Percentiles rank a stretch among this genome's conserved stretches.
Evolutionary conservation across 2,329 filamentous ascomycete species (phyloP).

Genomic region (Ascochyta koolunga): DNA sequence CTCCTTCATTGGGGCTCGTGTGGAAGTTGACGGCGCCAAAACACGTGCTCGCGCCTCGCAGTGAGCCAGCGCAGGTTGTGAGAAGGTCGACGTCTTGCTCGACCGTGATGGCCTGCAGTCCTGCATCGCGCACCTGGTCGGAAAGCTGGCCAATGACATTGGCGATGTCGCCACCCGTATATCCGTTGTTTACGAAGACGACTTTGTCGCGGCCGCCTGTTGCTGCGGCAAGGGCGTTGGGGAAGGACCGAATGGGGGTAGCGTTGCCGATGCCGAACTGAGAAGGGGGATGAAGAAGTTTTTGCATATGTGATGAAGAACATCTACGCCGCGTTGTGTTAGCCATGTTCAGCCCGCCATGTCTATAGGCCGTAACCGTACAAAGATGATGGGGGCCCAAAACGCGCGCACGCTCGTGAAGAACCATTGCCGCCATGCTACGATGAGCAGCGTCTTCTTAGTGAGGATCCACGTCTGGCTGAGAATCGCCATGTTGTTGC

Average conservation of each 20-base stretch:
- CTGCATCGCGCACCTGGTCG: slow-evolving; percentile 61
- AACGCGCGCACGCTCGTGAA: slow-evolving; percentile 63
- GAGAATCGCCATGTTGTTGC: slow-evolving; percentile 46
- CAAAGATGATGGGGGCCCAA: slow-evolving; percentile 61
- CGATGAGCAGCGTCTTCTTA: slow-evolving; percentile 63
- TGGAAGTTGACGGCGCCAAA: slow-evolving; percentile 77
- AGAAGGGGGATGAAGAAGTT: slow-evolving; percentile 84
- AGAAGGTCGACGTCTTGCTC: slow-evolving; percentile 64
- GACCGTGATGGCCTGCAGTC: slow-evolving; percentile 63
- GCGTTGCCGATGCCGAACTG: slow-evolving; percentile 73
- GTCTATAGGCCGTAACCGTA: slow-evolving; percentile 27
- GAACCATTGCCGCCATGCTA: slow-evolving; percentile 60
- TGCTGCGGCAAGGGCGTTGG: slow-evolving; percentile 66
- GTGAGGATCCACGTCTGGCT: slow-evolving; percentile 63
- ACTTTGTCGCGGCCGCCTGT: slow-evolving; percentile 69
- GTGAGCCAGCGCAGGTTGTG: slow-evolving; percentile 63
- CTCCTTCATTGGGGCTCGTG: slow-evolving; percentile 75
- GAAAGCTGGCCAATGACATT: slow-evolving; percentile 70
- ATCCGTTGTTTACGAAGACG: slow-evolving; percentile 78
- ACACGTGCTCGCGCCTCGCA: slow-evolving; percentile 70
- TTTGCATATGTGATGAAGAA: slow-evolving; percentile 69
- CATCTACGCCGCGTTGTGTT: slow-evolving; percentile 41
- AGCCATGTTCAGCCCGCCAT: slow-evolving; percentile 1
- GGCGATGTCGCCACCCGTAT: slow-evolving; percentile 71
- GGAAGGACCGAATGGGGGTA: slow-evolving; percentile 66